phyloP scores from a whole-genome alignment of 2,329 filamentous ascomycete species.

The Talaromyces verruculosus region DNA sequence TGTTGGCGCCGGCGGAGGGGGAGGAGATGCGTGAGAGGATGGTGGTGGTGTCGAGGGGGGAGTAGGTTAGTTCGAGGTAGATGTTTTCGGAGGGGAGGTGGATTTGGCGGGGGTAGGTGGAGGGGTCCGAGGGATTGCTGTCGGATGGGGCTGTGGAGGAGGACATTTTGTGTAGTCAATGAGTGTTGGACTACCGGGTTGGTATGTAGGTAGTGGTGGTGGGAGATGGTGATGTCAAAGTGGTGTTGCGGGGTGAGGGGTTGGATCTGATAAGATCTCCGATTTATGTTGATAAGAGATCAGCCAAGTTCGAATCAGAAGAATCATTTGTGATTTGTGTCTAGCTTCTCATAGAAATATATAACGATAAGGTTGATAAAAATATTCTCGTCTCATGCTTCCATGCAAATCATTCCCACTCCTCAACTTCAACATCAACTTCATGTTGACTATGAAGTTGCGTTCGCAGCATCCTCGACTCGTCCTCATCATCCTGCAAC shows the following conservation, averaged over 20 bases:
- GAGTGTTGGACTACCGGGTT: background rate
- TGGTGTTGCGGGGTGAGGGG: constrained; percentile 15
- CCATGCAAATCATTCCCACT: background rate
- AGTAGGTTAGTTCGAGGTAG: constrained; percentile 46
- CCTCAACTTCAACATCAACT: background rate
- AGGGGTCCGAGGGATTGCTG: constrained; percentile 36
- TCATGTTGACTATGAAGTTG: background rate
- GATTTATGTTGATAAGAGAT: background rate
- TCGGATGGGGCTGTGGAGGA: constrained; percentile 10
- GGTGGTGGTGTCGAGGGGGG: constrained; percentile 37
- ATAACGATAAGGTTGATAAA: background rate
- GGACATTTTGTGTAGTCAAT: background rate
- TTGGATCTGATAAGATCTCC: constrained; percentile 10
- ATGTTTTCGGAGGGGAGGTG: constrained; percentile 37
- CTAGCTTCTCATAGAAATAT: background rate
- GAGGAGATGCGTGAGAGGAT: constrained; percentile 41
- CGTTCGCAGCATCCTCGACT: constrained; percentile 1
- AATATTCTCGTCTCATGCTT: background rate
- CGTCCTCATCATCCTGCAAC: background rate
- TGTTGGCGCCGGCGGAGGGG: constrained; percentile 46
- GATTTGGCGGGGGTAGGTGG: constrained; percentile 42
- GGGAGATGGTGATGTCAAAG: background rate
- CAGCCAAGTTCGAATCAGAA: background rate
- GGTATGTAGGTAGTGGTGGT: no score
- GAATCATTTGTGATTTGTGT: background rate